Percentiles rank a stretch among this genome's conserved stretches.
phyloP scores from a whole-genome alignment of 2,329 filamentous ascomycete species.

The Colletotrichum sp. region DNA sequence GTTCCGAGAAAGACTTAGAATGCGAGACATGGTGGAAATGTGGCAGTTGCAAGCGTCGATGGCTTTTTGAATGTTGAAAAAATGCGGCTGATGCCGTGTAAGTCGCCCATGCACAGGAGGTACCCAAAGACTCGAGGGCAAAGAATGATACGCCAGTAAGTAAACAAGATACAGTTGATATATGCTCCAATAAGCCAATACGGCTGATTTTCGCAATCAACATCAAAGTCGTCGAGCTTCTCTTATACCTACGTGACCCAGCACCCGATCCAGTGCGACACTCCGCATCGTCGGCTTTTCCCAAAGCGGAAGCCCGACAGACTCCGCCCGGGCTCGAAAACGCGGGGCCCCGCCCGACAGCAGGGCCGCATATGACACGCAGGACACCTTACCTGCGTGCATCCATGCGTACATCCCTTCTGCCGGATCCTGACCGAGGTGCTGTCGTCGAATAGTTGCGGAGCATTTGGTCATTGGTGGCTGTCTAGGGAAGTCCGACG shows the following conservation, averaged over 20 bases:
- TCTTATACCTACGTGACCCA: neutral
- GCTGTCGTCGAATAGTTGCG: neutral
- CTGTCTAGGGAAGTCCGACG: neutral
- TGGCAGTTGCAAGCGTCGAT: neutral
- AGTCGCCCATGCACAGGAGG: neutral
- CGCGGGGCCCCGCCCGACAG: neutral
- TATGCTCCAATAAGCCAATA: neutral
- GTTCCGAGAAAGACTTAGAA: neutral
- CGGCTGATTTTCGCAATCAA: neutral
- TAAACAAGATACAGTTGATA: accelerated
- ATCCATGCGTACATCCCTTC: neutral
- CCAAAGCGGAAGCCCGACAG: neutral
- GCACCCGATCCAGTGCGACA: neutral
- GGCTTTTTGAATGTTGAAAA: neutral
- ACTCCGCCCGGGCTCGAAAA: neutral
- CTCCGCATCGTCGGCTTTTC: neutral
- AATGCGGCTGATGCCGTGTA: neutral
- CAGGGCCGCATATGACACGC: neutral
- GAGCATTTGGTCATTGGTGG: neutral
- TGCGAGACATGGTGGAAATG: neutral
- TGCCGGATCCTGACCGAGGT: neutral
- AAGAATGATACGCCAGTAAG: neutral
- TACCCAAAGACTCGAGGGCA: neutral
- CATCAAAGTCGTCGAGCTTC: neutral
- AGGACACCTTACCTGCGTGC: neutral